These are phyloP conservation scores for Austroboletus niveus DNA, from an alignment of 1,284 basidiomycete genomes.

Conservation along the genomic window DNA sequence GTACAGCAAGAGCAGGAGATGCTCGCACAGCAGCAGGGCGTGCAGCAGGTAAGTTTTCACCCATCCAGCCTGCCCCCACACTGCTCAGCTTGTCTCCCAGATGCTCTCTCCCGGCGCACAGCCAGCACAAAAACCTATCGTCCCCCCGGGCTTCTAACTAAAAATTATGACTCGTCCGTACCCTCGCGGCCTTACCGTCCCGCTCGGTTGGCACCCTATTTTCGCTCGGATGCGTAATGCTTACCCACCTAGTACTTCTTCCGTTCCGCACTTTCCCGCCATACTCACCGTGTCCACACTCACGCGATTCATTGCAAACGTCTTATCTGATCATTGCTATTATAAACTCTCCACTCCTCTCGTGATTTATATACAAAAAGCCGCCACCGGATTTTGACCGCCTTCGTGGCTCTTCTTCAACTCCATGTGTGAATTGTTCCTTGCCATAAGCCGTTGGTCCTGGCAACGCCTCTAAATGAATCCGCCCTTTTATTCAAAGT, in stretches of 20 bases:
- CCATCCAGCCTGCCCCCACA: neutral
- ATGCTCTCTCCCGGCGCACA: constrained; percentile 60
- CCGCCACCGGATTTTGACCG: constrained; percentile 29
- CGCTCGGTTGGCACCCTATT: constrained; percentile 1
- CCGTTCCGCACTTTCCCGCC: constrained; percentile 13
- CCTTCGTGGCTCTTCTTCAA: constrained; percentile 8
- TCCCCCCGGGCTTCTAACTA: constrained; percentile 71
- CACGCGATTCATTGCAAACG: constrained; percentile 15
- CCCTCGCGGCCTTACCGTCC: neutral
- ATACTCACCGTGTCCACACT: constrained; percentile 4
- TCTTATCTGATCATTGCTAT: constrained; percentile 28
- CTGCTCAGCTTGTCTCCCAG: constrained; percentile 37
- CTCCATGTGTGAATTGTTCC: constrained; percentile 22
- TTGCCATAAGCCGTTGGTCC: constrained; percentile 16
- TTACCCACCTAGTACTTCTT: constrained; percentile 14
- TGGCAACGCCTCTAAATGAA: constrained; percentile 30
- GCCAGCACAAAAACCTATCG: constrained; percentile 60
- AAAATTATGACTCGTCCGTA: constrained; percentile 2
- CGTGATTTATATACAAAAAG: constrained; percentile 17
- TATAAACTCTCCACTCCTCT: constrained; percentile 28
- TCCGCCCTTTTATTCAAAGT: constrained; percentile 21
- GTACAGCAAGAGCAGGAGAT: constrained; percentile 95
- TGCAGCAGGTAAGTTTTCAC: constrained; percentile 70
- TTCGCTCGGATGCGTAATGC: constrained; percentile 6
- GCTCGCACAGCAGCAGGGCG: constrained; percentile 89